Conservation (phyloP, 2,329 filamentous ascomycete species). For the Aureobasidium sp. region DNA sequence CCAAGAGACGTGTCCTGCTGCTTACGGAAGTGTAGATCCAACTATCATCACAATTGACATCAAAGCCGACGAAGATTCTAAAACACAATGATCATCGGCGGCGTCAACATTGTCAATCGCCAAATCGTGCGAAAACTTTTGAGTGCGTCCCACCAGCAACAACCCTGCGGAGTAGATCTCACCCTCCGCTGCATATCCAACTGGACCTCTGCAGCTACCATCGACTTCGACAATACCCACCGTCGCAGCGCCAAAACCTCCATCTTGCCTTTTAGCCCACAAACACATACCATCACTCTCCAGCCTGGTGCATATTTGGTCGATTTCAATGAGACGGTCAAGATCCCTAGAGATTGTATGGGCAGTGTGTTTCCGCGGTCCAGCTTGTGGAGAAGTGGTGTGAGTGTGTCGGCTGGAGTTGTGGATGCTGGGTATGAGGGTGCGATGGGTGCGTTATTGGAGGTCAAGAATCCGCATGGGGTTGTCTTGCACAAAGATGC, state of each 20-base stretch:
- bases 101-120: not conserved
- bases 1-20: not conserved
- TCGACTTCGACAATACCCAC: constrained; percentile 1
- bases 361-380: constrained; percentile 33
- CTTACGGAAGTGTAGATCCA: not conserved
- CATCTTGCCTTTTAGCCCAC: not conserved
- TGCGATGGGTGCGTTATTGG: constrained; percentile 34
- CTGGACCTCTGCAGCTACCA: not conserved
- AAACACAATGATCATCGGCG: not conserved
- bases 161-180: constrained; percentile 6
- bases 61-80: not conserved
- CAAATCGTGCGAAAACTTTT: not conserved
- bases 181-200: not conserved
- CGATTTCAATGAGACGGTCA: constrained; percentile 37
- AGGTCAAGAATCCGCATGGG: constrained; percentile 24
- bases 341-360: constrained; percentile 36
- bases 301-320: constrained; percentile 31
- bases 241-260: not conserved
- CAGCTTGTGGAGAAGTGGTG: constrained; percentile 37
- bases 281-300: not conserved
- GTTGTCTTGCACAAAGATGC: constrained; percentile 30
- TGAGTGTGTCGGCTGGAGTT: constrained; percentile 33
- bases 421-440: constrained; percentile 40
- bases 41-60: not conserved
- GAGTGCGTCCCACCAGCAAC: not conserved